These are phyloP conservation scores for Colletotrichum horii DNA, from an alignment of 2,329 filamentous ascomycete species.

Conservation along the genomic window DNA sequence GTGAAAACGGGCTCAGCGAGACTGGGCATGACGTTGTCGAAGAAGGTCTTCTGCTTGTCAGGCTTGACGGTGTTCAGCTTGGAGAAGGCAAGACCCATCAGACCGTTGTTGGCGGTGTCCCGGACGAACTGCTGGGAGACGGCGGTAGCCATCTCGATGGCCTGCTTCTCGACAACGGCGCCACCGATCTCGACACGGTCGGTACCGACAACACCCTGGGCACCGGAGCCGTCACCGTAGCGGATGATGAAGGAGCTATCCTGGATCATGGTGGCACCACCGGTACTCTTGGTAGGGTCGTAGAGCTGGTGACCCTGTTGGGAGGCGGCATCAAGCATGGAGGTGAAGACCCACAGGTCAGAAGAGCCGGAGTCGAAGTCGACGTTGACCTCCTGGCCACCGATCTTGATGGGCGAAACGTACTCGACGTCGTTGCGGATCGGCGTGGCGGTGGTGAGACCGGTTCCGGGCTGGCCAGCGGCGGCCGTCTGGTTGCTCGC, in stretches of 20 bases:
- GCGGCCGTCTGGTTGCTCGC: conserved; percentile 10
- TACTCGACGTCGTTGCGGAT: conserved; percentile 72
- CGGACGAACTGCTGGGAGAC: conserved; percentile 63
- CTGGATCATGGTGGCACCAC: conserved; percentile 33
- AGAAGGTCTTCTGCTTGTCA: conserved; percentile 71
- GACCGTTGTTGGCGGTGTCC: conserved; percentile 69
- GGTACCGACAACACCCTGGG: conserved; percentile 68
- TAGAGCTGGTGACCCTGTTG: conserved; percentile 54
- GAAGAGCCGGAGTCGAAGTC: conserved; percentile 80
- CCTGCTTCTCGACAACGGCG: conserved; percentile 63
- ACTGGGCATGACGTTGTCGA: conserved; percentile 68
- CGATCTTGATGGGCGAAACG: conserved; percentile 71
- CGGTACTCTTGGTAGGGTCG: conserved; percentile 40
- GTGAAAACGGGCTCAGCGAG: conserved; percentile 74
- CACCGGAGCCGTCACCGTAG: conserved; percentile 73
- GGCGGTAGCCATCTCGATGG: conserved; percentile 68
- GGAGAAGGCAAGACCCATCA: conserved; percentile 72
- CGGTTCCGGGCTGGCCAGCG: conserved; percentile 36
- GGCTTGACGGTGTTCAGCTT: conserved; percentile 69
- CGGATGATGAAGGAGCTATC: conserved; percentile 64
- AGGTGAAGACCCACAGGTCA: conserved; percentile 78
- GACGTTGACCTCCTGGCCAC: conserved; percentile 70
- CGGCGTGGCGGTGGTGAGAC: conserved; percentile 68
- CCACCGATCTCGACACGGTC: conserved; percentile 73
- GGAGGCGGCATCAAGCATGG: conserved; percentile 50